These are phyloP conservation scores for Metschnikowia continentalis DNA, from an alignment of 805 yeast genomes.

Conservation along the genomic window DNA sequence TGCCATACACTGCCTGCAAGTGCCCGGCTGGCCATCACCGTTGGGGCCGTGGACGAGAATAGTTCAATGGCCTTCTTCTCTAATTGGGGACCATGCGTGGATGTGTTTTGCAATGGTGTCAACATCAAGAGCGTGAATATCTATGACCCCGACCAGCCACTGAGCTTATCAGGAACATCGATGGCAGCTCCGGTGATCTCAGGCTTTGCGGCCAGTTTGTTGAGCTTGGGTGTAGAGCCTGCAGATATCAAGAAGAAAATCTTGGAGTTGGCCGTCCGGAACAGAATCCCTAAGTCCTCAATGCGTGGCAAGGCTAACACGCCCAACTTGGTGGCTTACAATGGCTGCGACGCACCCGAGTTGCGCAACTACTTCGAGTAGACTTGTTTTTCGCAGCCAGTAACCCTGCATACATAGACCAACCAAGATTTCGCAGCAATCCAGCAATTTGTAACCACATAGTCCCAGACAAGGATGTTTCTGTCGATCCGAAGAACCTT, in stretches of 20 bases:
- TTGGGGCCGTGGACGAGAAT: conserved; percentile 76
- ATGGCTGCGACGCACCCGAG: conserved; percentile 16
- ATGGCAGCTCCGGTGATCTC: conserved; percentile 18
- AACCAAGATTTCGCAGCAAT: conserved; percentile 1
- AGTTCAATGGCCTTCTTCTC: conserved; percentile 74
- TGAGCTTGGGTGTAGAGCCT: conserved; percentile 14
- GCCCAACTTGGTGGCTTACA: conserved; percentile 17
- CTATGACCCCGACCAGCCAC: conserved; percentile 15
- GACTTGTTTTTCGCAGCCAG: conserved; percentile 2
- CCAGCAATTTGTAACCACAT: conserved; percentile 2
- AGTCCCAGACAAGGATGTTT: not conserved
- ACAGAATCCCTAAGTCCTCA: conserved; percentile 4
- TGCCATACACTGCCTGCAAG: conserved; percentile 87
- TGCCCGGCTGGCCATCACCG: conserved; percentile 65
- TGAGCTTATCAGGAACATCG: conserved; percentile 14
- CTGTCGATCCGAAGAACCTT: conserved; percentile 3
- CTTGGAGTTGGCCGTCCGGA: conserved; percentile 11
- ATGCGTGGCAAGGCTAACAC: conserved; percentile 10
- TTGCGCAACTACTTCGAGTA: not conserved
- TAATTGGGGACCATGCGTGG: conserved; percentile 94
- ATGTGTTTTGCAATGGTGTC: conserved; percentile 80
- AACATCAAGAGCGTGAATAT: conserved; percentile 54
- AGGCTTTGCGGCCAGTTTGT: conserved; percentile 16
- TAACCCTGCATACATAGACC: conserved; percentile 1
- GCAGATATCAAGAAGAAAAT: conserved; percentile 10